phyloP scores from a whole-genome alignment of 345 rosid genomes.

The Moricandia arvensis region DNA sequence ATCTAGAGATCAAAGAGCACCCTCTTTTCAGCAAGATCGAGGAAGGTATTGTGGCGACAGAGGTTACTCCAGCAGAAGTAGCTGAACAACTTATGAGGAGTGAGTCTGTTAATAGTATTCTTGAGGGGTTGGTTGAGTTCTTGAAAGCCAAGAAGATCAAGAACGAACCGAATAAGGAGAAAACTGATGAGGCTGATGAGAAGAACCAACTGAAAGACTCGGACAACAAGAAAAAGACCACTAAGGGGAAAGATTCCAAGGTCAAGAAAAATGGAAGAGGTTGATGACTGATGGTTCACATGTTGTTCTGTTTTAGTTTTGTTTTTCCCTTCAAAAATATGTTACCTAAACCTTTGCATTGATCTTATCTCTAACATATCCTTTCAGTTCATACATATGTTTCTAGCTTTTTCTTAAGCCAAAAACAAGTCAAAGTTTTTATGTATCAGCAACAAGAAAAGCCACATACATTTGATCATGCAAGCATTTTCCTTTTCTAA shows the following conservation, averaged over 20 bases:
- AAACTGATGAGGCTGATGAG: constrained; percentile 1
- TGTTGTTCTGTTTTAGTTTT: not conserved
- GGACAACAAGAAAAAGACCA: not conserved
- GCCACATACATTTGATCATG: too few species aligned
- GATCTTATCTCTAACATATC: not conserved
- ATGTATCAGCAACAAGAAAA: too few species aligned
- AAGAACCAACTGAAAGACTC: not conserved
- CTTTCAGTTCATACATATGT: not conserved
- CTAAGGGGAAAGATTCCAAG: not conserved
- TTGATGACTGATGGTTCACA: constrained; percentile 35
- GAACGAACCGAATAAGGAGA: constrained; percentile 20
- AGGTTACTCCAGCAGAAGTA: constrained; percentile 50
- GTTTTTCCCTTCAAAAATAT: not conserved
- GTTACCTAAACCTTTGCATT: not conserved
- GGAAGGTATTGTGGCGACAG: constrained; percentile 14
- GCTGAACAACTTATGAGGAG: constrained; percentile 49
- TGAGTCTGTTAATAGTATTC: constrained; percentile 33
- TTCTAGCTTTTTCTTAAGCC: not conserved
- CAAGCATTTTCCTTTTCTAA: too few species aligned
- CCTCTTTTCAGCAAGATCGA: constrained; percentile 35
- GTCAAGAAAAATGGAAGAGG: constrained; percentile 29
- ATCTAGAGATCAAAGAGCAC: constrained; percentile 37
- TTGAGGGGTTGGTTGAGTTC: constrained; percentile 37
- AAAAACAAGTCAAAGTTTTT: not conserved
- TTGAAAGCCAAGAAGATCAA: constrained; percentile 33